Conservation (phyloP, 371 early-diverging fungal species). For the Mycotypha africana region DNA sequence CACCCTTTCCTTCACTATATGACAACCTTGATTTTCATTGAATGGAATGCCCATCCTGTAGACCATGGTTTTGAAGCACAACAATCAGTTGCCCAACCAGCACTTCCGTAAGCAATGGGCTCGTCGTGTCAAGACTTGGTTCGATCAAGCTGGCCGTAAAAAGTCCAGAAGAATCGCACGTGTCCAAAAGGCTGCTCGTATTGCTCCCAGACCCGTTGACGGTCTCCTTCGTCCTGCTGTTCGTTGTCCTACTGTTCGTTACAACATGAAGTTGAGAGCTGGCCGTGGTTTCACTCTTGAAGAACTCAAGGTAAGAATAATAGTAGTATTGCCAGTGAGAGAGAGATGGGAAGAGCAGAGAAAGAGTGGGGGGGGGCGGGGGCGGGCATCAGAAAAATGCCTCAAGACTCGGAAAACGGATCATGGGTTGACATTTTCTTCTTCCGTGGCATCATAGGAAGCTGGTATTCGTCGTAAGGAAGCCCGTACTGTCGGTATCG, state of each 20-base stretch:
- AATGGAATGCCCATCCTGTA: background rate
- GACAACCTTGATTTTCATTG: too few species aligned
- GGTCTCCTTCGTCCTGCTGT: constrained; percentile 98
- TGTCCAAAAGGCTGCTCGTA: constrained; percentile 91
- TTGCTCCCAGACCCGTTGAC: constrained; percentile 97
- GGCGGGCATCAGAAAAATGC: too few species aligned
- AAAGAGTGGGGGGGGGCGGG: too few species aligned
- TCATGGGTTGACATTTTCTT: too few species aligned
- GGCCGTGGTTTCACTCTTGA: constrained; percentile 99
- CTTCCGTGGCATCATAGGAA: constrained; percentile 40
- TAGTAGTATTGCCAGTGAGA: background rate
- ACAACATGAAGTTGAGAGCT: constrained; percentile 98
- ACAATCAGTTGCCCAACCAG: constrained; percentile 97
- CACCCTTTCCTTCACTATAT: too few species aligned
- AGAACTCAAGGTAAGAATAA: constrained; percentile 85
- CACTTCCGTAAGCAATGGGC: constrained; percentile 99
- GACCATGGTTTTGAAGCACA: constrained; percentile 86
- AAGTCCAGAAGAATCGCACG: constrained; percentile 85
- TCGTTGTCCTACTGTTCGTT: constrained; percentile 95
- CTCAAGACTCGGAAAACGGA: too few species aligned
- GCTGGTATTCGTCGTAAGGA: constrained; percentile 94
- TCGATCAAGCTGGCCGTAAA: constrained; percentile 98
- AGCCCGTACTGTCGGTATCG: constrained; percentile 96
- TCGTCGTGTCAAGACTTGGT: constrained; percentile 97
- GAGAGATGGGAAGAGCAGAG: background rate